phyloP scores from a whole-genome alignment of 1,284 basidiomycete species.

The Papiliotrema nemorosa region DNA sequence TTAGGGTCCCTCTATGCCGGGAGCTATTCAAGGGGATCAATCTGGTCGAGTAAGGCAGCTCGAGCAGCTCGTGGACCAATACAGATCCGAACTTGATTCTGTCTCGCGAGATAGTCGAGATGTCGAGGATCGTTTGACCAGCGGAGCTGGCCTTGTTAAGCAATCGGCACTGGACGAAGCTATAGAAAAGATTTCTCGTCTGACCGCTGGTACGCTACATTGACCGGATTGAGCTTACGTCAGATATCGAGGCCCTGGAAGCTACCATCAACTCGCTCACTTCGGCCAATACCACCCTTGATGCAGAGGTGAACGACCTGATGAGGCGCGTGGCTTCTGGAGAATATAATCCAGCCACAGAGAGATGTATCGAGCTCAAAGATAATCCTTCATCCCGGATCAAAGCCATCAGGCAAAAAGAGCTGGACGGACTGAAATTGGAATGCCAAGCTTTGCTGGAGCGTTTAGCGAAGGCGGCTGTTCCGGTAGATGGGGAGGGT shows the following conservation, averaged over 20 bases:
- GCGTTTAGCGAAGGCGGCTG: slow-evolving; percentile 7
- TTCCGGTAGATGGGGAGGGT: slow-evolving; percentile 13
- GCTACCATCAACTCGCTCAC: slow-evolving; percentile 41
- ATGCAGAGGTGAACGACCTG: slow-evolving; percentile 51
- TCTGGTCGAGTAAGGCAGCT: slow-evolving; percentile 22
- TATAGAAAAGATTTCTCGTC: slow-evolving; percentile 13
- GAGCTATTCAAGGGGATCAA: slow-evolving; percentile 15
- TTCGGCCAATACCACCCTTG: slow-evolving; percentile 49
- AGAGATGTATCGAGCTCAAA: slow-evolving; percentile 51
- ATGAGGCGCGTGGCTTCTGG: slow-evolving; percentile 52
- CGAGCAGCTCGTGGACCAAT: slow-evolving; percentile 30
- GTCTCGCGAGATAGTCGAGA: slow-evolving; percentile 35
- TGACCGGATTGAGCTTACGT: slow-evolving; percentile 8
- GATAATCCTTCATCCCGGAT: slow-evolving; percentile 53
- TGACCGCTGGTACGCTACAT: slow-evolving; percentile 20
- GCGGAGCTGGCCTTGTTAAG: slow-evolving; percentile 40
- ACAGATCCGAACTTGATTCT: slow-evolving; percentile 31
- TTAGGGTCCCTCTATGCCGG: slow-evolving; percentile 8
- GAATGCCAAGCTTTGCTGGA: slow-evolving; percentile 54
- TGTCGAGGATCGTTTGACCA: slow-evolving; percentile 28
- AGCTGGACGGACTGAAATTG: slow-evolving; percentile 50
- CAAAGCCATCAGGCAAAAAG: slow-evolving; percentile 50
- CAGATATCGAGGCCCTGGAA: slow-evolving; percentile 32
- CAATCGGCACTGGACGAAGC: slow-evolving; percentile 24
- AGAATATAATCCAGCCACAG: slow-evolving; percentile 52